Base-by-base conservation (phyloP, 1,284 basidiomycete species). In the Malassezia equina region DNA sequence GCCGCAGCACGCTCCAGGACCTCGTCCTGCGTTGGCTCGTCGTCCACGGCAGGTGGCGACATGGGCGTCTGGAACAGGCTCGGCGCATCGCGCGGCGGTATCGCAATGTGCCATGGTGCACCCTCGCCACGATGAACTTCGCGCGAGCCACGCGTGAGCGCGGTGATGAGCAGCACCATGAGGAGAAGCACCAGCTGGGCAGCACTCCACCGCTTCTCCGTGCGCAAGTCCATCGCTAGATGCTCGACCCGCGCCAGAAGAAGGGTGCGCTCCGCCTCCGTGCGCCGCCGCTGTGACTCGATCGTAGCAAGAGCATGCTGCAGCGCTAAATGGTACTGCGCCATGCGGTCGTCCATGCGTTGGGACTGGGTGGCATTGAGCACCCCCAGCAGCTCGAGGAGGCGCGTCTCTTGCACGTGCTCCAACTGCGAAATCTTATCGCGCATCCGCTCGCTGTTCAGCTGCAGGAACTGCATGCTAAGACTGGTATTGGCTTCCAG, bases 401-500 rank as follows among this genome's bases (percentile, higher is more conserved):
- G 70, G 33, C 64, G 57, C 12, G 42, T 31, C 34, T 74, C 75
- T 32, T 71, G 76, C 12, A 69, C 64, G 31, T 64, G 61, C 54
- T 85, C 84, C n/a, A 93, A 77, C 33, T 85, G 78, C 47, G 80
- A 80, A 23, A 96, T 78, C 33, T 88, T 81, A 39, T 86, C 84
- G 6, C 88, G 80, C 31, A 94, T 80, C 31, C 83, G 82, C 19
- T 81, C 78, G 0, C 85, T 86, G 72, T 94, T 91, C 69, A 93
- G 89, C 67, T 93, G 89, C 23, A 94, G 84, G 73, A 94, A 98
- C 17, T 84, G 81, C 46, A 85, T 81, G 49, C 89, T 86, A 1
- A 96, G 78, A 0, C 88, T 90, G 36, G 89, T 86, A 68, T 94
- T 94, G 7, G 81, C 81, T 73, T 98, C 93, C 4, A 98, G 80